Percentiles rank a stretch among this genome's conserved stretches.
These are phyloP conservation scores for Salix viminalis DNA, from an alignment of 345 rosid species.

Conservation along the genomic window DNA sequence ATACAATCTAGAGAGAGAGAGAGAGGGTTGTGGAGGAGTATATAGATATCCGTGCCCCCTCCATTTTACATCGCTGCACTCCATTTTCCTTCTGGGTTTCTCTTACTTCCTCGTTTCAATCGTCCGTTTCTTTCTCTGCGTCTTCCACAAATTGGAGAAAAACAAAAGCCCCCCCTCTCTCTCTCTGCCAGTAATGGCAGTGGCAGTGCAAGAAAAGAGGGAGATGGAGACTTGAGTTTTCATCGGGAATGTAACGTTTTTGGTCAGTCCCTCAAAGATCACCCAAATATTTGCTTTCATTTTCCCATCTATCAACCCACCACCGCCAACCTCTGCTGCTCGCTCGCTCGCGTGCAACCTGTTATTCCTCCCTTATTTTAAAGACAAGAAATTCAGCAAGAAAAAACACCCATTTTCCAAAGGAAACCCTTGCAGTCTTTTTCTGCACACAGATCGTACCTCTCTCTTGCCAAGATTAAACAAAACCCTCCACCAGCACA, in stretches of 20 bases:
- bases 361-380: background rate
- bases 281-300: background rate
- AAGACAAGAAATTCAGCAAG: constrained; percentile 13
- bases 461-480: constrained; percentile 17
- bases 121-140: constrained; percentile 32
- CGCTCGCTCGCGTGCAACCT: constrained; percentile 29
- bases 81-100: background rate
- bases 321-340: background rate
- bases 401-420: constrained; percentile 39
- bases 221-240: constrained; percentile 33
- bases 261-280: constrained; percentile 14
- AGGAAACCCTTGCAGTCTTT: constrained; percentile 38
- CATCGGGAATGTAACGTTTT: constrained; percentile 80
- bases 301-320: background rate
- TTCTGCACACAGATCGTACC: background rate
- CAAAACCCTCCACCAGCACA: constrained; percentile 9
- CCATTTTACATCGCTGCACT: background rate
- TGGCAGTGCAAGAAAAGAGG: constrained; percentile 53
- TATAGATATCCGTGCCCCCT: constrained; percentile 11
- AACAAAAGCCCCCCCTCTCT: constrained; percentile 11
- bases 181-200: constrained; percentile 62
- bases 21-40: background rate
- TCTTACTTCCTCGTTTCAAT: constrained; percentile 52
- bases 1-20: background rate
- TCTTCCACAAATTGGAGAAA: constrained; percentile 5